Evolutionary conservation across 805 yeast species (phyloP).

Genomic region (Grigorovia yakushimaensis): DNA sequence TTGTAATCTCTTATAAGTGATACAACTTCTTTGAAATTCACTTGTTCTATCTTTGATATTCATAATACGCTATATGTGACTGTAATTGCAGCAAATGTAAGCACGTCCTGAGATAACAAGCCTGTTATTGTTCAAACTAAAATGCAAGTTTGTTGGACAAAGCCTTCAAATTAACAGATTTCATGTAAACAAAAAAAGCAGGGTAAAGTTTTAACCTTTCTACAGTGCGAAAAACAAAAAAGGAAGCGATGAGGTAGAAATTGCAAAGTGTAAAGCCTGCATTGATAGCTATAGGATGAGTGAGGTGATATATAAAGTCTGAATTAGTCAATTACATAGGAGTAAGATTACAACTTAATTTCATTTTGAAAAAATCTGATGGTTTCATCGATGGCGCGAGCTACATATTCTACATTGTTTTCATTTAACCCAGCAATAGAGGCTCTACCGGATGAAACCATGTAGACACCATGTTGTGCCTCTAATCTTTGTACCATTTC

Average conservation of each 20-base stretch:
- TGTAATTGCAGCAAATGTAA: too few relatives aligned
- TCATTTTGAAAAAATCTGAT: conserved; percentile 32
- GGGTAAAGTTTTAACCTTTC: too few relatives aligned
- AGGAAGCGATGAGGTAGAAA: background rate
- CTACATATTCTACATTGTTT: conserved; percentile 66
- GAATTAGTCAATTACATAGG: too few relatives aligned
- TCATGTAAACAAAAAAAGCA: background rate
- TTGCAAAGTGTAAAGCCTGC: background rate
- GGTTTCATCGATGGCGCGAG: conserved; percentile 72
- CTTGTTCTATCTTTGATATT: conserved; percentile 70
- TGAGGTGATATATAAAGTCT: background rate
- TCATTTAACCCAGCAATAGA: conserved; percentile 89
- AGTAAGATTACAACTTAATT: conserved; percentile 1
- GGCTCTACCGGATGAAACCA: conserved; percentile 79
- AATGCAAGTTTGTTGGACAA: background rate
- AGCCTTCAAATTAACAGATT: background rate
- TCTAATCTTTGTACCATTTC: conserved; percentile 74
- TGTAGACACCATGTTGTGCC: conserved; percentile 67
- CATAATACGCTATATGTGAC: too few relatives aligned
- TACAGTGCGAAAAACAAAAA: too few relatives aligned
- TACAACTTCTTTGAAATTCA: conserved; percentile 88
- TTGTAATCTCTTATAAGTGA: conserved; percentile 56
- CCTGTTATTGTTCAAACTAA: background rate
- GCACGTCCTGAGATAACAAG: too few relatives aligned
- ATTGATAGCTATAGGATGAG: background rate